A percentile compares a stretch with the other conserved stretches of the same genome.
Conservation (phyloP, 1,139 yeast genomes). For the Nadsonia commutata region DNA sequence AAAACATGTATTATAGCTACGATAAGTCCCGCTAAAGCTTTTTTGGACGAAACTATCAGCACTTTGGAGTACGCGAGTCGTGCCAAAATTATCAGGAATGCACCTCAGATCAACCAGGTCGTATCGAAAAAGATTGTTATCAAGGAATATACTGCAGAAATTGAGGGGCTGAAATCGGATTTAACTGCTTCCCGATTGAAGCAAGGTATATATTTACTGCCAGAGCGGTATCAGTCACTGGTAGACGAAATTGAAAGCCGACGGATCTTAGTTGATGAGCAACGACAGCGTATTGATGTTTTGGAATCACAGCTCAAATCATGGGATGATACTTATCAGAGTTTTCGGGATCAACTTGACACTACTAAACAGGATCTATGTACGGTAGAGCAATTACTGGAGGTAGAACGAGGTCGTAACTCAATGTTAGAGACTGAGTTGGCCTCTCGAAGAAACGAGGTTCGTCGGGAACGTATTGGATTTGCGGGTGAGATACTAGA, state of each 20-base stretch:
- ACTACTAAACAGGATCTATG: not conserved
- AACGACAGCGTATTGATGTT: constrained; percentile 9
- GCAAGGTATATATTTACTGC: constrained; percentile 45
- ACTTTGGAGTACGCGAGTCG: constrained; percentile 70
- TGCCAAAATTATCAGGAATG: constrained; percentile 54
- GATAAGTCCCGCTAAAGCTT: constrained; percentile 56
- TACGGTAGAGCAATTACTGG: not conserved
- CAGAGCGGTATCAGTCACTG: constrained; percentile 28
- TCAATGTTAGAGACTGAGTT: not conserved
- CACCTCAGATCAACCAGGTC: constrained; percentile 45
- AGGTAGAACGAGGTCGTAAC: not conserved
- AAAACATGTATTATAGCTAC: constrained; percentile 66
- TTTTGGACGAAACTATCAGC: constrained; percentile 59
- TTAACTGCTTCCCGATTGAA: constrained; percentile 42
- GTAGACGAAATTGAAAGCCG: constrained; percentile 31
- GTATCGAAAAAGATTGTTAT: constrained; percentile 33
- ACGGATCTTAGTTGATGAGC: constrained; percentile 29
- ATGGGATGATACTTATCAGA: not conserved
- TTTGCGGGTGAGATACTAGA: not conserved
- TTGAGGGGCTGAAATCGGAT: constrained; percentile 43
- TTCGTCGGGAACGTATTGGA: not conserved
- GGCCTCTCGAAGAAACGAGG: not conserved
- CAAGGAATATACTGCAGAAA: constrained; percentile 35
- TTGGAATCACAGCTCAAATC: not conserved
- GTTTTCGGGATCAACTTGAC: not conserved